Evolutionary conservation across 352 stramenopile species (phyloP), one percentile per base, ranked within the genome.

Genomic region (Phytophthora sojae): DNA sequence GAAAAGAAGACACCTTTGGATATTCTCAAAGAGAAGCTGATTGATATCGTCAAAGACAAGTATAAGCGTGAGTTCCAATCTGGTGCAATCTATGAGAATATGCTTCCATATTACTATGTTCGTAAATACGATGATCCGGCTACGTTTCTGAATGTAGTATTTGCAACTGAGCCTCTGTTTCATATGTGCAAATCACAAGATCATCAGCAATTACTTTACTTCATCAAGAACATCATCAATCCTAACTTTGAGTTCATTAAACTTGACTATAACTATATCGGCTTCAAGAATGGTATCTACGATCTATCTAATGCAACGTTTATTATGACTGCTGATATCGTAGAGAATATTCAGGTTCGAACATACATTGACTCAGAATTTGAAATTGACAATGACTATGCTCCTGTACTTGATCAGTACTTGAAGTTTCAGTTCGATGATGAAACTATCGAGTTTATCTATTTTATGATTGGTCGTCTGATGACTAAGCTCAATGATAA

Each of bases 141-240:
- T 29, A 29, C 19, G 23, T 54, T 54, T 32, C 49, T 54, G 9
- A 54, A 54, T 32, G 49, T 35, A 29, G 23, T 54, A 29, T 54
- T 54, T 17, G 49, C 49, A 35, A 54, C 19, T 29, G 23, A 54
- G 19, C 19, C 19, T 29, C 19, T 54, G 49, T 54, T 35, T 32
- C 49, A 54, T 35, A 54, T 54, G 49, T 54, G 49, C 49, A 35
- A 29, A 32, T 32, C 19, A 32, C 12, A 32, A 29, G 47, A 54
- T 54, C 47, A 54, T 54, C 47, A 32, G 19, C 19, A 54, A 32
- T 54, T 54, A 32, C 47, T 54, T 54, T 32, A 54, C 47, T 54
- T 54, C 47, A 54, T 54, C 23, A 30, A 54, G 47, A 32, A 54
- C 23, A 32, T 54, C 5, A 32, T 54, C 21, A 29, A 54, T 32